Evolutionary conservation across 2,329 filamentous ascomycete genomes (phyloP).

Genomic region (Alternaria tenuissima): DNA sequence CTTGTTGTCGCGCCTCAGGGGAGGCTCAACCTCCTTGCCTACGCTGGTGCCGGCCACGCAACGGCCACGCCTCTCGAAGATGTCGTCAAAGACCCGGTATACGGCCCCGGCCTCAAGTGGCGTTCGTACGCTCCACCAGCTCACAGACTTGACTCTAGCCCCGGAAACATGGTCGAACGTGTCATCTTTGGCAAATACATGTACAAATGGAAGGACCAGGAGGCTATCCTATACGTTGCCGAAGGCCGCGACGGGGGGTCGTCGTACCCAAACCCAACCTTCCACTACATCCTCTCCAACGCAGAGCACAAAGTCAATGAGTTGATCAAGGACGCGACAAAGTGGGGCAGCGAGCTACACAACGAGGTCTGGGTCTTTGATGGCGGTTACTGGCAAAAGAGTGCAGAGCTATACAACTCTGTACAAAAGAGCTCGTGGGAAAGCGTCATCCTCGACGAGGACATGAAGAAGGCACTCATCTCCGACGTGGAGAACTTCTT

Average conservation of each 20-base stretch:
- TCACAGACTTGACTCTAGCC: slow-evolving; percentile 47
- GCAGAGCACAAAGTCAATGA: slow-evolving; percentile 53
- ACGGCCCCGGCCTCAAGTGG: slow-evolving; percentile 46
- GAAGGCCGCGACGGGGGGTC: slow-evolving; percentile 51
- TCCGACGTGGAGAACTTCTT: slow-evolving; percentile 73
- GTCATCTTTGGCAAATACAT: slow-evolving; percentile 57
- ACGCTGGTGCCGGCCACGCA: slow-evolving; percentile 54
- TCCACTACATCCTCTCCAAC: slow-evolving; percentile 56
- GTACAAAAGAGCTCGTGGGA: slow-evolving; percentile 64
- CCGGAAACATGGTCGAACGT: slow-evolving; percentile 49
- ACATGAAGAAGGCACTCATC: slow-evolving; percentile 71
- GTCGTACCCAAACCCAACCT: slow-evolving; percentile 44
- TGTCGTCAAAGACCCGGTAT: slow-evolving; percentile 48
- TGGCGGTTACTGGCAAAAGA: slow-evolving; percentile 69
- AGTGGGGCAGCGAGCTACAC: slow-evolving; percentile 66
- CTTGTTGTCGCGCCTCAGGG: slow-evolving; percentile 51
- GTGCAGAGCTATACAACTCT: slow-evolving; percentile 65
- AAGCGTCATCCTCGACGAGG: slow-evolving; percentile 70
- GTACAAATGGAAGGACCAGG: slow-evolving; percentile 56
- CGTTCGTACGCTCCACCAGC: slow-evolving; percentile 51
- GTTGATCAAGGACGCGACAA: slow-evolving; percentile 64
- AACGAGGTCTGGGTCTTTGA: slow-evolving; percentile 74
- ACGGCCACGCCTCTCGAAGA: slow-evolving; percentile 53
- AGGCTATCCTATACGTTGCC: slow-evolving; percentile 54
- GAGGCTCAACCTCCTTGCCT: slow-evolving; percentile 52